These are phyloP conservation scores for Nothopassalora personata DNA, from an alignment of 2,329 filamentous ascomycete species.

Conservation along the genomic window DNA sequence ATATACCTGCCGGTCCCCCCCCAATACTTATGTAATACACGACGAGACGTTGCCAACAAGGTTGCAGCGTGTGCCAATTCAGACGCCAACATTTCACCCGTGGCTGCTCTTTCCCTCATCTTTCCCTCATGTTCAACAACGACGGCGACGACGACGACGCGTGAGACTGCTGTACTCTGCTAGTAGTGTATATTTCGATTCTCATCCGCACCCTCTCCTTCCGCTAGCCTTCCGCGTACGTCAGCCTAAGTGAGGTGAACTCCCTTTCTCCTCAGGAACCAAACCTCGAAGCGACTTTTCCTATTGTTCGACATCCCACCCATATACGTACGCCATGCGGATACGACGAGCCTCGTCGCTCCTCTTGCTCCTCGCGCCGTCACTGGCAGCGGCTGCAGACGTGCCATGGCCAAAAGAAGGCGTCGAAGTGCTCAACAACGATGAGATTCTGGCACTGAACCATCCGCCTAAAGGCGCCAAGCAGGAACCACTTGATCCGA, in stretches of 20 bases:
- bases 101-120: neutral
- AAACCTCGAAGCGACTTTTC: neutral
- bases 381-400: conserved; percentile 49
- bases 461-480: conserved; percentile 12
- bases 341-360: conserved; percentile 46
- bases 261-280: neutral
- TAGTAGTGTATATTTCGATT: neutral
- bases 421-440: conserved; percentile 21
- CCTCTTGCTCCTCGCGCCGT: conserved; percentile 54
- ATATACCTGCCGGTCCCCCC: neutral
- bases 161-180: neutral
- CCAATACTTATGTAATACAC: neutral
- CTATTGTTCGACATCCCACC: neutral
- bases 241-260: neutral
- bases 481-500: conserved; percentile 16
- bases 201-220: neutral
- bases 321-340: conserved; percentile 49
- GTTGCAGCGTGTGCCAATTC: neutral
- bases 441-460: conserved; percentile 25
- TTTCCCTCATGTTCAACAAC: neutral
- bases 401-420: conserved; percentile 8
- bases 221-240: neutral
- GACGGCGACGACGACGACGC: neutral
- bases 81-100: neutral
- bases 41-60: neutral